Base-by-base conservation (phyloP, 2,329 filamentous ascomycete genomes). In the Aureobasidium sp. region DNA sequence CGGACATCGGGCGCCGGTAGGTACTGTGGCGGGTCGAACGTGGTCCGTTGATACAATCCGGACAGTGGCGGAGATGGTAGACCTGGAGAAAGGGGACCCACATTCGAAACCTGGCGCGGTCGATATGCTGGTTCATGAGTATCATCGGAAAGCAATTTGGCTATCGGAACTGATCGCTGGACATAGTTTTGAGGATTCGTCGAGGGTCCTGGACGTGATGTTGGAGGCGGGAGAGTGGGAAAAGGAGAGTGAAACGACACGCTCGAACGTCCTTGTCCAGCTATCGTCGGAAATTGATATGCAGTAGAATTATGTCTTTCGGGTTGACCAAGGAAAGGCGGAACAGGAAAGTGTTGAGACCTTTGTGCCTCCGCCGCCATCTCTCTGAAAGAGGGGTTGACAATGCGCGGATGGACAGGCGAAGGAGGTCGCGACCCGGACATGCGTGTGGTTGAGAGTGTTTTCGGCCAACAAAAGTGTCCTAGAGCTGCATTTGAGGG, bases 281-380 rank as follows among this genome's bases (percentile, higher is more conserved):
- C 6, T 30, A 32, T 40, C n/a, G 47, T 19, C 14, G 37, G 8
- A 7, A 41, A 41, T 16, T 38, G 37, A 14, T 51, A 51, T 19
- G 25, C 37, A 25, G 34, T 19, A 8, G 48, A 41, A 10, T 51
- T 51, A 10, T 51, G 35, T 41, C 69, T 66, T 34, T 62, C 62
- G 34, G 69, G 64, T 55, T 68, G 67, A 55, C 67, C 67, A 40
- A 67, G 62, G 59, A 71, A 74, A 34, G 62, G 62, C 32, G 70
- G 66, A 40, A 67, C 62, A 25, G 70, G 69, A 48, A 74, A 70
- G 48, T 64, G 61, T 48, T 69, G 69, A 48, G 66, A 65, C 53
- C 68, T 71, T 58, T 74, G 72, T 53, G 69, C 71, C 60, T 74
- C 71, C 27, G 72, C 72, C 72, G 74, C 74, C 55, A 64, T 65